These are phyloP conservation scores for Sporobolus alterniflorus DNA, from an alignment of 202 grass and related monocot genomes.

Conservation along the genomic window DNA sequence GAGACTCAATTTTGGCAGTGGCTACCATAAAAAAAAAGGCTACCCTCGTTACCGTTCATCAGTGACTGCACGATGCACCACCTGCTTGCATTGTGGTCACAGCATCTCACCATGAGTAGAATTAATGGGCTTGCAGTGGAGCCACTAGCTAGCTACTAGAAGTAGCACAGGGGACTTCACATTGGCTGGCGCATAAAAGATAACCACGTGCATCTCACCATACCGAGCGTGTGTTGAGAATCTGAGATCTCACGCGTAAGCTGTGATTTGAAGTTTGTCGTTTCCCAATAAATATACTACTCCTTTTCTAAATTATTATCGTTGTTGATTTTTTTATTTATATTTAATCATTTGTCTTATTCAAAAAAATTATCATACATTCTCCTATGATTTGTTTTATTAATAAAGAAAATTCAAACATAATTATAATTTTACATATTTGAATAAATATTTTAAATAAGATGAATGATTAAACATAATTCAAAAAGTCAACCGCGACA, in stretches of 20 bases:
- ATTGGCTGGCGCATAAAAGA: not conserved
- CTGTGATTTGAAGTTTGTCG: conserved; percentile 33
- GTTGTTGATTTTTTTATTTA: too few relatives aligned
- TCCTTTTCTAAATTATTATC: too few relatives aligned
- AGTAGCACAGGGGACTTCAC: conserved; percentile 7
- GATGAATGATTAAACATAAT: too few relatives aligned
- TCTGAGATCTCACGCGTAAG: conserved; percentile 36
- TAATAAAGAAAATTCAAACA: too few relatives aligned
- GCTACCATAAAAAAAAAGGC: not conserved
- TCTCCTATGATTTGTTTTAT: too few relatives aligned
- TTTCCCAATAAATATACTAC: not conserved
- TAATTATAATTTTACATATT: too few relatives aligned
- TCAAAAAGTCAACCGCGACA: too few relatives aligned
- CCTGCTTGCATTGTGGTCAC: conserved; percentile 24
- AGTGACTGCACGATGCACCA: conserved; percentile 3
- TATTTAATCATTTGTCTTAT: too few relatives aligned
- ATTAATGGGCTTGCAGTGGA: conserved; percentile 1
- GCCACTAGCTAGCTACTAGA: conserved; percentile 10
- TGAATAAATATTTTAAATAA: too few relatives aligned
- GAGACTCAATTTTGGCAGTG: not conserved
- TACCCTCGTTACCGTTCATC: not conserved
- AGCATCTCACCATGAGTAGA: not conserved
- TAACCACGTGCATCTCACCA: conserved; percentile 37
- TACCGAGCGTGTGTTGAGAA: not conserved
- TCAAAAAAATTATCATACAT: too few relatives aligned